Base-by-base conservation (phyloP, 1,139 yeast genomes). In the Suhomyces bokatorum region DNA sequence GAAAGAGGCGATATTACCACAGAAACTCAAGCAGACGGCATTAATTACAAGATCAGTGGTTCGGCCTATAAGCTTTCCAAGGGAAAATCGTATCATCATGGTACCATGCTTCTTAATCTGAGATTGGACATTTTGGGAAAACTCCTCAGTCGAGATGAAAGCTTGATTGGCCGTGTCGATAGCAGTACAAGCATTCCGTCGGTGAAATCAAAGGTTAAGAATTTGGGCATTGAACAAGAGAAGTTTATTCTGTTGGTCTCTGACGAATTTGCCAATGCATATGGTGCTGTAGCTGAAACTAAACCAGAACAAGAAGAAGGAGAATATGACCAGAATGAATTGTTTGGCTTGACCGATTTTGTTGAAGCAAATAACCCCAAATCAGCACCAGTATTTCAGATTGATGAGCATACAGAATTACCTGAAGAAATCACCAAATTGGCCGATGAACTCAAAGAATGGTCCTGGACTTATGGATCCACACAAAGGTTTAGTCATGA, bases 41-140 rank as follows among this genome's bases (percentile, higher is more conserved):
- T 61, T 3, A 67, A 63, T 13, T 66, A 69, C 30, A 91, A 91
- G 56, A 80, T 91, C 5, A 85, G 96, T 55, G 98, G 98, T 0
- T 86, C 96, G 11, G 97, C 98, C 0, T 91, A 80, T 64, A 93
- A 91, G 59, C 74, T 95, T 15, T 83, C 95, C 10, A 78, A 80
- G 41, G 95, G 96, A 0, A 82, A 81, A 54, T 85, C 96, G 3
- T 86, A 91, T 54, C 99, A 95, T 61, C 99, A 95, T 66, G 99
- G 98, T 0, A 95, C 99, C 0, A 89, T 95, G 97, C 71, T 95
- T 11, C 69, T 95, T 15, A 69, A 78, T 44, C 83, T 95, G 46
- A 71, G 82, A 39, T 66, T 95, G 27, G 75, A 73, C 22, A 66
- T 75, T 1, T 69, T 93, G 48, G 71, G 82, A 1, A 70, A 80